Percentiles rank a stretch among this genome's conserved stretches.
phyloP scores from a whole-genome alignment of 495 filamentous ascomycete species.

The Bryoglossum gracile region DNA sequence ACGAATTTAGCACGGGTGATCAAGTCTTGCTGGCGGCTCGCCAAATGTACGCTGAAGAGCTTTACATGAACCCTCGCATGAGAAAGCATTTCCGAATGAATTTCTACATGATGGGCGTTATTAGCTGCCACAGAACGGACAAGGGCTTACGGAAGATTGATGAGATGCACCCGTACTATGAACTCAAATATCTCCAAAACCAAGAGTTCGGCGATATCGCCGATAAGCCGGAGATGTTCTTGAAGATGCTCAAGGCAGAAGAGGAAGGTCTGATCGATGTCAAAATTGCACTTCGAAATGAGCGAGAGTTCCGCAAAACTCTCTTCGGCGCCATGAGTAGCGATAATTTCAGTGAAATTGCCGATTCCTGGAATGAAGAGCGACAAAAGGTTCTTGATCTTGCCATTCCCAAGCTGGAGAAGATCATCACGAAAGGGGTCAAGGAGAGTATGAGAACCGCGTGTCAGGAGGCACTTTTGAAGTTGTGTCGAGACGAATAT shows the following conservation, averaged over 20 bases:
- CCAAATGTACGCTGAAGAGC: conserved; percentile 83
- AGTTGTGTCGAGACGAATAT: conserved; percentile 75
- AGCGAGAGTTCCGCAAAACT: conserved; percentile 61
- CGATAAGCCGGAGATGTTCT: conserved; percentile 73
- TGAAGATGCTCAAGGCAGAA: conserved; percentile 95
- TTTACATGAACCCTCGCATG: conserved; percentile 82
- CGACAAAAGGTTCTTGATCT: conserved; percentile 76
- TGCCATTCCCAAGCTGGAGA: conserved; percentile 74
- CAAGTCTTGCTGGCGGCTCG: conserved; percentile 72
- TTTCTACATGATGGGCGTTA: conserved; percentile 72
- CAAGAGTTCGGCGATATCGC: conserved; percentile 77
- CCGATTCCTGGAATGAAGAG: conserved; percentile 89
- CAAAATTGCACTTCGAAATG: conserved; percentile 64
- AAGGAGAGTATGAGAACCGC: conserved; percentile 88
- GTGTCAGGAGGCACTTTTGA: conserved; percentile 83
- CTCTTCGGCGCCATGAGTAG: conserved; percentile 79
- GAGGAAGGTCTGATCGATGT: conserved; percentile 87
- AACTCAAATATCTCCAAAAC: conserved; percentile 92
- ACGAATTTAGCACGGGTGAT: conserved; percentile 69
- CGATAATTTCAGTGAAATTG: conserved; percentile 89
- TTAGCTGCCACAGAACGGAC: conserved; percentile 85
- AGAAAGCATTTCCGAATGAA: conserved; percentile 73
- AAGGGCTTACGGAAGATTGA: conserved; percentile 93
- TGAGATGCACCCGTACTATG: conserved; percentile 91
- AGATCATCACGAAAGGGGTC: conserved; percentile 76